A percentile compares a stretch with the other conserved stretches of the same genome.
phyloP scores from a whole-genome alignment of 1,139 yeast species.

The Scheffersomyces illinoinensis region DNA sequence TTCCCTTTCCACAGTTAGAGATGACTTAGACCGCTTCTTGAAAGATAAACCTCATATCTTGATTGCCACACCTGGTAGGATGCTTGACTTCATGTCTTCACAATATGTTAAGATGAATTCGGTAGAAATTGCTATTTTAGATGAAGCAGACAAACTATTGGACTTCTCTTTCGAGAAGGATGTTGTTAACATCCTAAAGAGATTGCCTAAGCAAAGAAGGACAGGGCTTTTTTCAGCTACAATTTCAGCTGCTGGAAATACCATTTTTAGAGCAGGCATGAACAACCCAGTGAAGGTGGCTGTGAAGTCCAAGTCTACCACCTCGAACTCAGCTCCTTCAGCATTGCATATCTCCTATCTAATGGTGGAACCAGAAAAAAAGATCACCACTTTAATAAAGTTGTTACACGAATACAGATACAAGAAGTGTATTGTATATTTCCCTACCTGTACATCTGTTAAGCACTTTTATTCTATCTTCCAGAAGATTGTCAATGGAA shows the following conservation, averaged over 20 bases:
- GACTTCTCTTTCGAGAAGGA: slow-evolving; percentile 78
- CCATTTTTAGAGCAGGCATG: slow-evolving; percentile 76
- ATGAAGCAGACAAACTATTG: slow-evolving; percentile 89
- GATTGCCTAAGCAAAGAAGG: slow-evolving; percentile 85
- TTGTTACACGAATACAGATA: slow-evolving; percentile 55
- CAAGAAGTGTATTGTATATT: slow-evolving; percentile 80
- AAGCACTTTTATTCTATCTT: slow-evolving; percentile 70
- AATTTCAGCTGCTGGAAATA: slow-evolving; percentile 72
- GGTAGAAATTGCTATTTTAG: slow-evolving; percentile 76
- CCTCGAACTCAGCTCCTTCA: slow-evolving; percentile 51
- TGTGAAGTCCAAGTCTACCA: slow-evolving; percentile 55
- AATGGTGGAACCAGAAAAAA: slow-evolving; percentile 58
- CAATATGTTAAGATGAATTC: slow-evolving; percentile 52
- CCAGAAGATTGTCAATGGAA: slow-evolving; percentile 24
- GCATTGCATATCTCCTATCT: slow-evolving; percentile 65
- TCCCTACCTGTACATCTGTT: slow-evolving; percentile 88
- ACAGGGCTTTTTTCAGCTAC: slow-evolving; percentile 95
- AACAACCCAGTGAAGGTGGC: slow-evolving; percentile 85
- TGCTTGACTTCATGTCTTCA: slow-evolving; percentile 67
- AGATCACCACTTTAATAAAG: slow-evolving; percentile 58
- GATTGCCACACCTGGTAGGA: slow-evolving; percentile 92
- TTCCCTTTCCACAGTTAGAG: slow-evolving; percentile 68
- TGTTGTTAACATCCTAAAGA: slow-evolving; percentile 62
- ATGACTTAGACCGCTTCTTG: slow-evolving; percentile 65
- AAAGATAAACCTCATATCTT: slow-evolving; percentile 65